Base-by-base conservation (phyloP, 2,329 filamentous ascomycete species). In the Fusarium domesticum region DNA sequence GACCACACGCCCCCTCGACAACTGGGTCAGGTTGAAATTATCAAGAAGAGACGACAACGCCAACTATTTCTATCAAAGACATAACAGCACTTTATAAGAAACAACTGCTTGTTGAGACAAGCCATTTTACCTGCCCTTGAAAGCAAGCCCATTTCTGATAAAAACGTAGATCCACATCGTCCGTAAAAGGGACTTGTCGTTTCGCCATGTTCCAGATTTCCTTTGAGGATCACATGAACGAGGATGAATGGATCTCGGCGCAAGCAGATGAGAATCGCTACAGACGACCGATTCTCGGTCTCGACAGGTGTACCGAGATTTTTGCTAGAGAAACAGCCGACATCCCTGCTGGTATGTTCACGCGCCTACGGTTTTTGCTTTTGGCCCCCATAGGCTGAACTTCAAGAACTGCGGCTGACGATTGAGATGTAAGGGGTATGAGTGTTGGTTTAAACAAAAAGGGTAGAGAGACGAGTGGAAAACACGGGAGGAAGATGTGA, bases 11-110 rank as follows among this genome's bases (percentile, higher is more conserved):
- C 23, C 23, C 14, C 14, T 28, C 23, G 14, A 12, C 7, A n/a
- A 28, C 23, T 28, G 23, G 14, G 23, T 28, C 23, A 28, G 48
- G 35, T 19, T 31, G 33, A 33, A 32, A 54, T 56, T 32, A 31
- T 16, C 37, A 25, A 41, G 45, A 59, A 58, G 56, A 59, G 56
- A 50, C n/a, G 44, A 59, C 47, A 51, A 49, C 51, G 46, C 53
- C 38, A 50, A 39, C 30, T 51, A 56, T 39, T 37, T 53, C 49
- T 28, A 37, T 35, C 20, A 37, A 39, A 48, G 45, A 43, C 36
- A 25, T n/a, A n/a, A n/a, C n/a, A n/a, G n/a, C n/a, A n/a, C 23
- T 28, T 28, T 28, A 12, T 28, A 28, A 28, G 23, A 28, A 28
- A 28, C 14, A 28, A 12, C 23, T 28, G 23, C 23, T 5, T 28